phyloP scores from a whole-genome alignment of 2,329 filamentous ascomycete genomes.

The Pestalotiopsis sp. region DNA sequence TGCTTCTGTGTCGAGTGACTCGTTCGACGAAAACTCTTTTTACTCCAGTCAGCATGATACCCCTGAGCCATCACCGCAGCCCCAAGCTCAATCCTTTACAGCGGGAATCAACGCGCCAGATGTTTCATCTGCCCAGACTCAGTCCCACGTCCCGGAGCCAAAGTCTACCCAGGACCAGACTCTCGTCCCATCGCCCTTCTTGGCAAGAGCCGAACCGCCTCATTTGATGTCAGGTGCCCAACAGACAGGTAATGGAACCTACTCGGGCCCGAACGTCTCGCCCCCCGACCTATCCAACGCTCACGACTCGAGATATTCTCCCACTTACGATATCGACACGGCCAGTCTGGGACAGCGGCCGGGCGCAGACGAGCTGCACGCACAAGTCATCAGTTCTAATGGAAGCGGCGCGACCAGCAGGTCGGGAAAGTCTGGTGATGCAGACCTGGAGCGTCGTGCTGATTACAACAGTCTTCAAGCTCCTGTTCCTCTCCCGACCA shows the following conservation, averaged over 20 bases:
- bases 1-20: conserved; percentile 70
- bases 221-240: conserved; percentile 19
- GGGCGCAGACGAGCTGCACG: conserved; percentile 25
- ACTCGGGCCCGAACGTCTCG: conserved; percentile 2
- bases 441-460: conserved; percentile 36
- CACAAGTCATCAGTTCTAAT: conserved; percentile 36
- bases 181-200: conserved; percentile 12
- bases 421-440: conserved; percentile 43
- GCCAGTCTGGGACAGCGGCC: conserved; percentile 11
- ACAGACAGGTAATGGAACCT: conserved; percentile 17
- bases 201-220: not conserved
- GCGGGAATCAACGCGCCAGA: conserved; percentile 42
- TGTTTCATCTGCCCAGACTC: conserved; percentile 37
- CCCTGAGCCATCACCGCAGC: conserved; percentile 54
- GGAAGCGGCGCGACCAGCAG: conserved; percentile 45
- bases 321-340: not conserved
- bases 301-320: conserved; percentile 14
- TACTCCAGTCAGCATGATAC: conserved; percentile 95
- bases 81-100: conserved; percentile 50
- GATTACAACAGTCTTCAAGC: conserved; percentile 36
- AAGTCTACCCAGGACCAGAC: conserved; percentile 13
- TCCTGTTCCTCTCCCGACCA: conserved; percentile 38
- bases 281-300: conserved; percentile 15
- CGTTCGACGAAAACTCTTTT: conserved; percentile 91
- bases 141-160: conserved; percentile 22